A percentile compares a stretch with the other conserved stretches of the same genome.
These are phyloP conservation scores for Cornus kousa DNA, from an alignment of 148 eudicot species.

Conservation along the genomic window DNA sequence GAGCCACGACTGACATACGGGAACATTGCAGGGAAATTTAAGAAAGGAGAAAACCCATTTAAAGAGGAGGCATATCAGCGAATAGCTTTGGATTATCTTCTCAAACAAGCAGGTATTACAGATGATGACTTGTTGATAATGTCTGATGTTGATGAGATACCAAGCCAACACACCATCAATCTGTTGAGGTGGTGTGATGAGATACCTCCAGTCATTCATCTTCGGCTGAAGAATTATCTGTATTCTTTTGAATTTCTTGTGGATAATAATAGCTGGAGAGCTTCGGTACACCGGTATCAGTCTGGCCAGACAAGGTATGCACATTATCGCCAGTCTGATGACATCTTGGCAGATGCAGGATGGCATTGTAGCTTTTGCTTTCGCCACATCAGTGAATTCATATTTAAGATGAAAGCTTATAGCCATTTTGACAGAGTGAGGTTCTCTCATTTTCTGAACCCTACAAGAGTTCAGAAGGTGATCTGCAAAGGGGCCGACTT, in stretches of 20 bases:
- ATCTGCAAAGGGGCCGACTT: slow-evolving; percentile 47
- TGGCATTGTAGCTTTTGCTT: slow-evolving; percentile 61
- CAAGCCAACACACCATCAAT: slow-evolving; percentile 44
- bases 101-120: slow-evolving; percentile 40
- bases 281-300: slow-evolving; percentile 42
- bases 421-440: slow-evolving; percentile 49
- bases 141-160: slow-evolving; percentile 55
- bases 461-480: slow-evolving; percentile 41
- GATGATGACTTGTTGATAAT: slow-evolving; percentile 52
- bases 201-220: slow-evolving; percentile 36
- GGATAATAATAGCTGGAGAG: slow-evolving; percentile 49
- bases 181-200: slow-evolving; percentile 52
- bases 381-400: slow-evolving; percentile 35
- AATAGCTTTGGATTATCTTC: slow-evolving; percentile 41
- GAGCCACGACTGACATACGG: slow-evolving; percentile 43
- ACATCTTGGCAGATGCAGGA: slow-evolving; percentile 44
- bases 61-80: slow-evolving; percentile 49
- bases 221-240: slow-evolving; percentile 42
- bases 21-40: slow-evolving; percentile 33
- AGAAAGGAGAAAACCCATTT: slow-evolving; percentile 43
- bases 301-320: slow-evolving; percentile 39
- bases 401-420: slow-evolving; percentile 55
- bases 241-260: slow-evolving; percentile 47
- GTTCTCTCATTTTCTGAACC: slow-evolving; percentile 36
- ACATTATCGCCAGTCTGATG: slow-evolving; percentile 44